Conservation (phyloP, 208 protist genomes). For the Leishmania tarentolae region DNA sequence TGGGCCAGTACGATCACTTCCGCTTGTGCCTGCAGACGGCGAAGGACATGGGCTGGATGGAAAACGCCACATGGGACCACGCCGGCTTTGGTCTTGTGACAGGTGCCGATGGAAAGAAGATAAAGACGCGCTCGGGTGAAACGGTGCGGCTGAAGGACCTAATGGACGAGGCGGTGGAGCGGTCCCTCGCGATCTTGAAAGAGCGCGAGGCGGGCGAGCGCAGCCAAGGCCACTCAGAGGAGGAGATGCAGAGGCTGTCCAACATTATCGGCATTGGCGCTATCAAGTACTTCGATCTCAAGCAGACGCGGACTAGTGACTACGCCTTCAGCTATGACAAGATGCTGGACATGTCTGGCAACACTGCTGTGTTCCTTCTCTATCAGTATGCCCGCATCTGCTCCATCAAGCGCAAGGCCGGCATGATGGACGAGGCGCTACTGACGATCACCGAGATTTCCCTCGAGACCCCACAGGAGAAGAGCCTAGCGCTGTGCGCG, state of each 20-base stretch:
- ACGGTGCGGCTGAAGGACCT: slow-evolving; percentile 95
- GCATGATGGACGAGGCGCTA: slow-evolving; percentile 63
- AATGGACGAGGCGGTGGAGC: slow-evolving; percentile 94
- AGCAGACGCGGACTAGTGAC: slow-evolving; percentile 92
- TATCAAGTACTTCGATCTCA: slow-evolving; percentile 98
- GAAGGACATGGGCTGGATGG: slow-evolving; percentile 91
- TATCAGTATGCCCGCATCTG: slow-evolving; percentile 97
- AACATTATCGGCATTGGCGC: slow-evolving; percentile 94
- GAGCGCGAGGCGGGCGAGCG: slow-evolving; percentile 80
- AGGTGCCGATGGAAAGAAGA: slow-evolving; percentile 94
- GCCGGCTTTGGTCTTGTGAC: slow-evolving; percentile 94
- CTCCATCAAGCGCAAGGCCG: slow-evolving; percentile 94
- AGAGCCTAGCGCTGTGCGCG: slow-evolving; percentile 82
- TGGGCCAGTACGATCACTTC: slow-evolving; percentile 96
- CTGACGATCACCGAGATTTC: slow-evolving; percentile 60
- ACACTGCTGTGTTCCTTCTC: slow-evolving; percentile 97
- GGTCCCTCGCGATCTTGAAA: slow-evolving; percentile 81
- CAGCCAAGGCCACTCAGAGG: slow-evolving; percentile 79
- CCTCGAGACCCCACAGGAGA: slow-evolving; percentile 81
- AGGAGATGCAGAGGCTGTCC: slow-evolving; percentile 81
- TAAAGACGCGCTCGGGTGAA: slow-evolving; percentile 96
- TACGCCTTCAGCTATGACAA: slow-evolving; percentile 97
- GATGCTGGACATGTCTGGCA: slow-evolving; percentile 96
- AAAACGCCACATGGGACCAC: slow-evolving; percentile 88
- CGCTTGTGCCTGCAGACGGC: slow-evolving; percentile 86